Evolutionary conservation across 2,329 filamentous ascomycete genomes (phyloP).

Genomic region (Phaeosphaeria sp.): DNA sequence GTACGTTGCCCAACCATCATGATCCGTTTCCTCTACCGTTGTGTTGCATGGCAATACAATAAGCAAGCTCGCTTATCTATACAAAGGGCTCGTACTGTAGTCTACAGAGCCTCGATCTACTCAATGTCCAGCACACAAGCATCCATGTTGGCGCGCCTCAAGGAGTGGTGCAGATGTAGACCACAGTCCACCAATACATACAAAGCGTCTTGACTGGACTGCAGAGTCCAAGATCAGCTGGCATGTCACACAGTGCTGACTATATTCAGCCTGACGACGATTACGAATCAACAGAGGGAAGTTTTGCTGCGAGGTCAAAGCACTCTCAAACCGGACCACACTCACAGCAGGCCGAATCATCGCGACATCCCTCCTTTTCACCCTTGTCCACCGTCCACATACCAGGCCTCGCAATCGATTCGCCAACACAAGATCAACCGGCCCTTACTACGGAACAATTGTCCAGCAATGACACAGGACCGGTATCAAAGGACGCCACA

Average conservation of each 20-base stretch:
- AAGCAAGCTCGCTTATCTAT: no score
- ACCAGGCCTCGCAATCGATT: neutral
- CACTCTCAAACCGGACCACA: neutral
- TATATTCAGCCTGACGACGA: neutral
- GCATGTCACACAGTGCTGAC: neutral
- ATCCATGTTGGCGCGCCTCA: no score
- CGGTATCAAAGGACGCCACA: neutral
- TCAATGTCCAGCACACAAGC: no score
- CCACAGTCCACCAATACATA: no score
- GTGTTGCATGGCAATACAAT: no score
- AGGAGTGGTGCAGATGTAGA: no score
- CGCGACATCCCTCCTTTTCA: neutral
- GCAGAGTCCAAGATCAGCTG: no score
- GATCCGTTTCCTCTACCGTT: neutral
- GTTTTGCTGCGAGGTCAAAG: neutral
- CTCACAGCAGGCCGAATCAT: neutral
- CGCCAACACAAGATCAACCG: neutral
- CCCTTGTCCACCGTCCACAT: neutral
- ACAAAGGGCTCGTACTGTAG: no score
- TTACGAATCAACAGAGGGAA: neutral
- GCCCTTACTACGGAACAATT: slow-evolving; percentile 7
- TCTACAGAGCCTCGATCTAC: no score
- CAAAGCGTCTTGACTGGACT: no score
- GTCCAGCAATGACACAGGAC: slow-evolving; percentile 9
- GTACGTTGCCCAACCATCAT: slow-evolving; percentile 4